Evolutionary conservation across 129 eudicot genomes (phyloP), one percentile per base, ranked within the genome.

Genomic region (Sambucus nigra): DNA sequence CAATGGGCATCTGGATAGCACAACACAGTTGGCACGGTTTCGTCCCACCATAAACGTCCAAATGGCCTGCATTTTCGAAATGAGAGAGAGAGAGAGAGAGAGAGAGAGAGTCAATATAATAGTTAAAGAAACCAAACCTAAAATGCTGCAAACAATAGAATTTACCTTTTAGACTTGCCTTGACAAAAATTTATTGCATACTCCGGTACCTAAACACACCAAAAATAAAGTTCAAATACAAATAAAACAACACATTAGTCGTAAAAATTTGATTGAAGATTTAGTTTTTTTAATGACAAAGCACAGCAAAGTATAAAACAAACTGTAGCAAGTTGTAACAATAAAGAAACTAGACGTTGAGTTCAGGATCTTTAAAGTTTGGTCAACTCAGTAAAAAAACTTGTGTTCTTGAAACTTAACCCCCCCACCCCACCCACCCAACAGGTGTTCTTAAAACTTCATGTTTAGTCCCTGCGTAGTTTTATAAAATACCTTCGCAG

Each of bases 11-110:
- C 77, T 53, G 81, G 81, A 9, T 28, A 16, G 42, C 78, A 76
- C 44, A 81, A 59, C 42, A 76, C 65, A 16, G 84, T 81, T 7
- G 81, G 73, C 31, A 76, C 80, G 22, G 78, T 81, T 66, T 73
- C 89, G 51, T 81, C 89, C 84, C 89, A 81, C 88, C 89, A 81
- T 58, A 81, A 53, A 20, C 84, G 75, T 45, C 61, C 77, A 59
- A 81, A 81, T 35, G 84, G 75, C 61, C 89, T 80, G 65, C 53
- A 66, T 39, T 40, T 51, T n/a, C 45, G 46, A 39, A 56, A 51
- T 33, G 55, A 57, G 21, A 2, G 16, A 49, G 14, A 14, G 44
- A 59, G 48, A 16, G 48, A 2, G 50, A 53, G 16, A 29, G 20
- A 14, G 55, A 44, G 27, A 51, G 51, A 41, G 42, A 35, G 9